Percentiles rank a stretch among this genome's conserved stretches.
phyloP scores from a whole-genome alignment of 2,329 filamentous ascomycete genomes.

The Trichophyton simii region DNA sequence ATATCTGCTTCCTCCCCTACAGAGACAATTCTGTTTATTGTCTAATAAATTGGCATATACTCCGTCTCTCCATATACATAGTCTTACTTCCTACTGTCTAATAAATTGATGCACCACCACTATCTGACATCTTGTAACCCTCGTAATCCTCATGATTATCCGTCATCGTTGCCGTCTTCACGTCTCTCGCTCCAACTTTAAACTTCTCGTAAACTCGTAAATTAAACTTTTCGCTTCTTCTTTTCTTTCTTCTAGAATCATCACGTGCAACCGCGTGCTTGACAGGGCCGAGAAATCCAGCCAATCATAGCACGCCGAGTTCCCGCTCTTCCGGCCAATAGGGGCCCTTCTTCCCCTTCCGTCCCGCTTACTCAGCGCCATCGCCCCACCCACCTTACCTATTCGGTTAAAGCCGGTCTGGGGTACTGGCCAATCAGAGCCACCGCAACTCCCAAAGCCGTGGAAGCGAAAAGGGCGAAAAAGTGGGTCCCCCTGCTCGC shows the following conservation, averaged over 20 bases:
- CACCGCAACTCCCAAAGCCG: no score
- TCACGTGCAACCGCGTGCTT: not conserved
- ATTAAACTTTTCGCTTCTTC: not conserved
- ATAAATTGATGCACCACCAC: not conserved
- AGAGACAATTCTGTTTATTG: not conserved
- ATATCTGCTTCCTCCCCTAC: not conserved
- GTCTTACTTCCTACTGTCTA: not conserved
- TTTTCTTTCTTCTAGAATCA: not conserved
- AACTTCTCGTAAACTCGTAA: not conserved
- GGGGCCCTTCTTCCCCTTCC: not conserved
- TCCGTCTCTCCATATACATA: not conserved
- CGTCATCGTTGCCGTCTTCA: not conserved
- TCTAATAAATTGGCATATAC: not conserved
- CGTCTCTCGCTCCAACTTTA: not conserved
- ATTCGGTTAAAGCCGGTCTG: slow-evolving; percentile 1
- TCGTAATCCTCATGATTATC: no score
- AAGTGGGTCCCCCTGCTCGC: not conserved
- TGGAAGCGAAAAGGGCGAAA: not conserved
- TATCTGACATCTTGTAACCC: no score
- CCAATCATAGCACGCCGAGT: not conserved
- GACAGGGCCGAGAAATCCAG: not conserved
- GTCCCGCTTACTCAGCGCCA: not conserved
- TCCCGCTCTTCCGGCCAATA: not conserved
- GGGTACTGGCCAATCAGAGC: not conserved
- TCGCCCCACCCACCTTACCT: not conserved